phyloP scores from a whole-genome alignment of 2,329 filamentous ascomycete genomes.

The Penicillium concentricum region DNA sequence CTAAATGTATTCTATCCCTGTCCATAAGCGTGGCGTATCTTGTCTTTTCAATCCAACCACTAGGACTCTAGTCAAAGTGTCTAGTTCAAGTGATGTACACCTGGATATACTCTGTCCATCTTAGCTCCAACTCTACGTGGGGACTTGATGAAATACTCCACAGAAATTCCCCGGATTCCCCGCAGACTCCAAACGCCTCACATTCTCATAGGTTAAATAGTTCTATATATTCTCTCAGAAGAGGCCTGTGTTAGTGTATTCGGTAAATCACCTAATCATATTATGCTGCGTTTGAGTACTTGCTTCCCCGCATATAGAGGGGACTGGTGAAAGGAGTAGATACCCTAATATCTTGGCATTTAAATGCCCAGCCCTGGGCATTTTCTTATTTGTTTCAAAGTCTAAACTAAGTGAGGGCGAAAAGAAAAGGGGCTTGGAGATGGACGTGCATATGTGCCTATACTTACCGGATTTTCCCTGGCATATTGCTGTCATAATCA shows the following conservation, averaged over 20 bases:
- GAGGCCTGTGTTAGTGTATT: not conserved
- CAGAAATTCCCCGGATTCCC: conserved; percentile 11
- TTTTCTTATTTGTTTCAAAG: not conserved
- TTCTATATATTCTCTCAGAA: not conserved
- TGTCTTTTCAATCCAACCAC: not conserved
- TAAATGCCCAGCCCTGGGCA: not conserved
- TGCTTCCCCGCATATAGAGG: not conserved
- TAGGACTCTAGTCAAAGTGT: not conserved
- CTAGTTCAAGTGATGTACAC: not conserved
- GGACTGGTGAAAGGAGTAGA: not conserved
- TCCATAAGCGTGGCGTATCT: not conserved
- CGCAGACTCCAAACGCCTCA: not conserved
- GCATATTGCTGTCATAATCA: too few species aligned
- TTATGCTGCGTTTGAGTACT: not conserved
- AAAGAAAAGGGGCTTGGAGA: not conserved
- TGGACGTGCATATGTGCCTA: too few species aligned
- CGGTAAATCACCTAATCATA: conserved; percentile 6
- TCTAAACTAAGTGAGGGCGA: not conserved
- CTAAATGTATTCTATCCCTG: not conserved
- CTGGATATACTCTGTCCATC: not conserved
- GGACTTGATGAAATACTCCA: not conserved
- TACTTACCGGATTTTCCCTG: too few species aligned
- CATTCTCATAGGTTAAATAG: not conserved
- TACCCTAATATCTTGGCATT: too few species aligned
- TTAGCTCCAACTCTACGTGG: not conserved